Base-by-base conservation (phyloP, 805 yeast genomes). In the Tetrapisispora taiwanensis region DNA sequence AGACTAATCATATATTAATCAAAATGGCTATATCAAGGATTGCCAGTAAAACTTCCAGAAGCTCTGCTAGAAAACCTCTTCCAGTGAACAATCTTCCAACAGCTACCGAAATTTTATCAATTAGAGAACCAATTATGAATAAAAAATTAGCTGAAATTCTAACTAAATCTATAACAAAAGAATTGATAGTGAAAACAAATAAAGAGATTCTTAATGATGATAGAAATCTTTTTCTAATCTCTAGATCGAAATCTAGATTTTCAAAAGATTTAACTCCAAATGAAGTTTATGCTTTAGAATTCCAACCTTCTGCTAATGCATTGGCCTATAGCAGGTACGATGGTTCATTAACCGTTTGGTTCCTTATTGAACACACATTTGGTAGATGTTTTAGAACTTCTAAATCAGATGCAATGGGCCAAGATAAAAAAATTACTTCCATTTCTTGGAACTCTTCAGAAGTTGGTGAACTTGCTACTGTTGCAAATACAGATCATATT, bases 331-430 rank as follows among this genome's bases (percentile, higher is more conserved):
- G 58, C 34, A 52, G 65, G 46, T 46, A 48, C 37, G 66, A 62
- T 41, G 65, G 65, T 1, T 53, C 65, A 1, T 38, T 62, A 28
- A 55, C 62, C 9, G 44, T 58, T 7, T 57, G 64, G 63, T 36
- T 42, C 22, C 33, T 54, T 13, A 35, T 37, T 10, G 41, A 46
- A 1, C 30, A 43, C 3, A 35, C 49, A 14, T 46, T 53, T 39
- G 43, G 45, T 13, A 33, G 43, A 12, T 44, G 51, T 4, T 46
- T 42, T 31, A 51, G 53, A 20, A 37, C 48, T 30, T 47, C 43
- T 24, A 27, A 51, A 3, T 30, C 43, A 10, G 55, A 54, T 40
- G 54, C 50, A 3, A 48, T 43, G 7, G 57, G 57, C 10, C 28
- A 42, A 2, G 62, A 52, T 22, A 53, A 44, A 28, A 42, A 52